A percentile compares a stretch with the other conserved stretches of the same genome.
These are phyloP conservation scores for Ustanciosporium gigantosporum DNA, from an alignment of 1,284 basidiomycete genomes.

Conservation along the genomic window DNA sequence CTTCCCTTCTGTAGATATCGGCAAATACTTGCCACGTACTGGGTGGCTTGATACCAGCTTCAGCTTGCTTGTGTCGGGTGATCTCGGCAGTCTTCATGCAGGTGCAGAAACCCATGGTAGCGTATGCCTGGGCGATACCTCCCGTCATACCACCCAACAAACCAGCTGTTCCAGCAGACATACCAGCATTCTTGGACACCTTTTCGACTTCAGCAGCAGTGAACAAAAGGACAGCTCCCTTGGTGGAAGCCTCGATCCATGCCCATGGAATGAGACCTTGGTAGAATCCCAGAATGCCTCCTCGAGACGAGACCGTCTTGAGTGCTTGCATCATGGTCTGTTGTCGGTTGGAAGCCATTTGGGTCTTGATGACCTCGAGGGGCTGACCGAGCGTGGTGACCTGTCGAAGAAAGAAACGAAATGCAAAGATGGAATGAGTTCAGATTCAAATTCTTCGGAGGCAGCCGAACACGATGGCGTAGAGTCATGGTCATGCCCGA, in stretches of 20 bases:
- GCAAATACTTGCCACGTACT: constrained; percentile 86
- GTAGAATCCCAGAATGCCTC: constrained; percentile 88
- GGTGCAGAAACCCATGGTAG: constrained; percentile 98
- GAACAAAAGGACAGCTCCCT: constrained; percentile 94
- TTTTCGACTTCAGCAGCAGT: constrained; percentile 92
- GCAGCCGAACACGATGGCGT: too few species aligned
- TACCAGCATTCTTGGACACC: constrained; percentile 69
- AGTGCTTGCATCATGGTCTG: constrained; percentile 89
- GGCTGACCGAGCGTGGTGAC: constrained; percentile 98
- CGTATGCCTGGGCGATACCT: constrained; percentile 96
- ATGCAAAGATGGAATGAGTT: too few species aligned
- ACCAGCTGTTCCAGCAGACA: constrained; percentile 80
- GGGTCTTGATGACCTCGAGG: constrained; percentile 93
- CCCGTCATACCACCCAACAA: constrained; percentile 96
- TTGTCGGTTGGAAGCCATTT: constrained; percentile 63
- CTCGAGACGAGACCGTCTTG: constrained; percentile 84
- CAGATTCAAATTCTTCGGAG: too few species aligned
- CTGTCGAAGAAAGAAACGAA: constrained; percentile 60
- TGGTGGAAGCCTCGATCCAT: constrained; percentile 99
- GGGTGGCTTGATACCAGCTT: constrained; percentile 82
- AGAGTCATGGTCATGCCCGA: too few species aligned
- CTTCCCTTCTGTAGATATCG: constrained; percentile 91
- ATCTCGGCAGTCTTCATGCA: constrained; percentile 75
- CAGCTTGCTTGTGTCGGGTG: constrained; percentile 92
- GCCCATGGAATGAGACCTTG: constrained; percentile 99